Evolutionary conservation across 129 eudicot species (phyloP).

Genomic region (Gnaphalium uliginosum): DNA sequence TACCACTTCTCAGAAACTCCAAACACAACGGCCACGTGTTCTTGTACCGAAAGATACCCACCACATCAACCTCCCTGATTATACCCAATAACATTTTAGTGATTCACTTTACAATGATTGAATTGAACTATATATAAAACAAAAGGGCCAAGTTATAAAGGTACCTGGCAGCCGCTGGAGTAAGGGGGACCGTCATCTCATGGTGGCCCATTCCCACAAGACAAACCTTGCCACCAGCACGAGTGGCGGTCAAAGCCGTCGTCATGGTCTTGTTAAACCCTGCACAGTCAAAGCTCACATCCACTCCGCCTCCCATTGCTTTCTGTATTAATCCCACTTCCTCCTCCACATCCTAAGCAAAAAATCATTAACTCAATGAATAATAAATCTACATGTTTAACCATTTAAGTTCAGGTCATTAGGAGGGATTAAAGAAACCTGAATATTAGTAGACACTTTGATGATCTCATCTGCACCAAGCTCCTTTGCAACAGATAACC

Average conservation of each 20-base stretch:
- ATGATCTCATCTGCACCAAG: slow-evolving; percentile 63
- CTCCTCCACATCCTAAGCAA: slow-evolving; percentile 42
- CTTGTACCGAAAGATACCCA: slow-evolving; percentile 72
- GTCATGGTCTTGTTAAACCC: slow-evolving; percentile 80
- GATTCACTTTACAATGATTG: not conserved
- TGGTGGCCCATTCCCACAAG: slow-evolving; percentile 72
- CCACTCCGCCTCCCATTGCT: slow-evolving; percentile 55
- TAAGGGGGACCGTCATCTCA: slow-evolving; percentile 72
- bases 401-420: not conserved
- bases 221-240: slow-evolving; percentile 70
- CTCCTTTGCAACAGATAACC: slow-evolving; percentile 64
- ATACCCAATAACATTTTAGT: not conserved
- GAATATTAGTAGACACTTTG: slow-evolving; percentile 56
- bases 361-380: not conserved
- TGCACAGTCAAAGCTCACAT: slow-evolving; percentile 69
- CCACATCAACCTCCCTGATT: slow-evolving; percentile 69
- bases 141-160: not conserved
- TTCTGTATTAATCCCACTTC: slow-evolving; percentile 58
- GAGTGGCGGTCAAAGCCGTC: slow-evolving; percentile 55
- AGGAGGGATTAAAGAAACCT: slow-evolving; percentile 33
- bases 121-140: not conserved
- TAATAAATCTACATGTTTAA: not conserved
- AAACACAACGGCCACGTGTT: slow-evolving; percentile 75
- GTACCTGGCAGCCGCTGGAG: slow-evolving; percentile 75
- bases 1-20: slow-evolving; percentile 62